Evolutionary conservation across 1,284 basidiomycete species (phyloP), one percentile per base, ranked within the genome.

Genomic region (Irpex rosettiformis): DNA sequence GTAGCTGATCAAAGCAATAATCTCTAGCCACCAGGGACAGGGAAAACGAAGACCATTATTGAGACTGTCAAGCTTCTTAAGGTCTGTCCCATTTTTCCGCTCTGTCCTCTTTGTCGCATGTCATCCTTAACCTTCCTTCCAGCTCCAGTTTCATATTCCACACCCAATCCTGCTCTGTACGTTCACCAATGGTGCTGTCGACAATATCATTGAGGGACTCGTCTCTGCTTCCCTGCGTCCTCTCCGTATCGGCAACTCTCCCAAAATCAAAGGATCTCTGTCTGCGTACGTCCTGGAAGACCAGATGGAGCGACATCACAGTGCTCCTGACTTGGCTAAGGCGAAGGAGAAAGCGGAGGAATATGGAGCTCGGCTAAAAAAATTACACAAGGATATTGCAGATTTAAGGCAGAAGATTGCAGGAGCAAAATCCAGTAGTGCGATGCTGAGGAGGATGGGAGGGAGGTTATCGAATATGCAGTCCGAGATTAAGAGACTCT

Each of bases 121-220:
- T 30, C 16, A 56, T 27, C 33, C 5, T 29, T 13, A 6, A 29
- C 30, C 16, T 49, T 56, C 6, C 27, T 8, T 56, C 6, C 61
- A 89, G 85, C 67, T 74, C 5, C 85, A 94, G 69, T 98, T 95
- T 71, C 79, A 89, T 69, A 85, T 96, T 11, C 85, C 91, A 7
- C 84, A 92, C 45, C 94, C 94, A 0, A 79, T 97, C 49, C 81
- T 97, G 13, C 87, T 97, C 2, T 92, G 91, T 69, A 95, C 95
- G 0, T 96, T 93, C 69, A 98, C 96, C 40, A 96, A 98, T 65
- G 91, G 88, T 24, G 94, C 96, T 0, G 93, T 96, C n/a, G 94
- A 98, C 71, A 94, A 97, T 65, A 81, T 98, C 6, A 85, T 95
- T 30, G 87, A 91, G 66, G 89, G 90, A 0, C 78, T 93, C 24